Evolutionary conservation across 2,329 filamentous ascomycete genomes (phyloP), one percentile per base, ranked within the genome.

Genomic region (Colletotrichum zoysiae): DNA sequence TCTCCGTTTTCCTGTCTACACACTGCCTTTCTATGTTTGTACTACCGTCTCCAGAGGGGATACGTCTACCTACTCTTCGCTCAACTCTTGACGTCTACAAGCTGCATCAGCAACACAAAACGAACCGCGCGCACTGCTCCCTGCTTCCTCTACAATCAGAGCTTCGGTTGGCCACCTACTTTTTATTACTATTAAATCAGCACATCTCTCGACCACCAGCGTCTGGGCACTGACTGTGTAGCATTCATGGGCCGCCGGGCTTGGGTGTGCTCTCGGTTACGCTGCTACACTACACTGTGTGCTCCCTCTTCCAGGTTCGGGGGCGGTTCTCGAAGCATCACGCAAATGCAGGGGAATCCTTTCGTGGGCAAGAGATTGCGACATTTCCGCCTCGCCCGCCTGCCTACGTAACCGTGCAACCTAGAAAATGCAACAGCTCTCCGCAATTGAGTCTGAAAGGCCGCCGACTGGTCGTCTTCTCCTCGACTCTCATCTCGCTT

Each of bases 241-340:
- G 67, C 55, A 60, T 48, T 14, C 67, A 53, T n/a, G 56, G n/a
- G 30, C 44, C 5, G 30, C 20, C 23, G 7, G 40, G 23, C 67
- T 55, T 66, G 55, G 38, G 20, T 33, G 33, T 60, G 46, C 48
- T 60, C 18, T 55, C 46, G n/a, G 20, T 50, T 23, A 44, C 20
- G 62, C 46, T 35, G 20, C 48, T 40, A 59, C 23, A 55, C 67
- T 60, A 59, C 23, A 55, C 67, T 60, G 46, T 46, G n/a, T 60
- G 62, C 48, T 30, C 4, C 58, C 46, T 46, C 33, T 23, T 35
- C n/a, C 50, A n/a, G 50, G 64, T 44, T 38, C 18, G 50, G 26
- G 50, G 44, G 44, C 50, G 48, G 35, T 63, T 71, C 51, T 71
- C 33, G 65, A 62, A 68, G 68, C 51, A 68, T 71, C 58, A 71